These are phyloP conservation scores for Asterochloris sp. DNA, from an alignment of 139 green algal genomes.

Conservation along the genomic window DNA sequence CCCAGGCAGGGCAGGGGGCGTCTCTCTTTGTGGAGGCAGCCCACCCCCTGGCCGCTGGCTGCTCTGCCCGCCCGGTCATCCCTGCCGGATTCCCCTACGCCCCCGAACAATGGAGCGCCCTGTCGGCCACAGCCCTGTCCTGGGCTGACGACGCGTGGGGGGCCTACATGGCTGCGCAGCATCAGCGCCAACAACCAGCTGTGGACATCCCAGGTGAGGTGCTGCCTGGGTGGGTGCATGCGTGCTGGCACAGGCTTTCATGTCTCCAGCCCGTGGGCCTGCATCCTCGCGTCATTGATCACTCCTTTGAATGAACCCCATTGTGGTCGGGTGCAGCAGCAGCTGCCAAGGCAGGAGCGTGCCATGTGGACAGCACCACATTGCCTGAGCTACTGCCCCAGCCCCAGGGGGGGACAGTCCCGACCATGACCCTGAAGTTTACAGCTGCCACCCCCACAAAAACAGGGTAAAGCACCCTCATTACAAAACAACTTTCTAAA, in stretches of 20 bases:
- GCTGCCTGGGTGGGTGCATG: background rate
- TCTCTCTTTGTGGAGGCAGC: background rate
- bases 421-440: background rate
- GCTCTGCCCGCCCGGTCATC: background rate
- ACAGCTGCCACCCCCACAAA: too few species aligned
- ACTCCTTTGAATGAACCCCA: too few species aligned
- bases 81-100: conserved; percentile 5
- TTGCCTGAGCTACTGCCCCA: background rate
- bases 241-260: background rate
- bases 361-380: background rate
- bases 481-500: too few species aligned
- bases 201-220: background rate
- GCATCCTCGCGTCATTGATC: background rate
- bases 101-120: conserved; percentile 5
- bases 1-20: background rate
- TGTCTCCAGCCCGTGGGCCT: background rate
- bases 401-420: background rate
- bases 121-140: conserved; percentile 2
- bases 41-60: background rate
- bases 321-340: background rate
- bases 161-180: background rate
- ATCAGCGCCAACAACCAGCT: background rate
- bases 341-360: background rate
- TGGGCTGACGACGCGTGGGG: conserved; percentile 13
- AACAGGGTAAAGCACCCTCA: too few species aligned